Evolutionary conservation across 2,329 filamentous ascomycete species (phyloP).

Genomic region (Trichophyton equinum): DNA sequence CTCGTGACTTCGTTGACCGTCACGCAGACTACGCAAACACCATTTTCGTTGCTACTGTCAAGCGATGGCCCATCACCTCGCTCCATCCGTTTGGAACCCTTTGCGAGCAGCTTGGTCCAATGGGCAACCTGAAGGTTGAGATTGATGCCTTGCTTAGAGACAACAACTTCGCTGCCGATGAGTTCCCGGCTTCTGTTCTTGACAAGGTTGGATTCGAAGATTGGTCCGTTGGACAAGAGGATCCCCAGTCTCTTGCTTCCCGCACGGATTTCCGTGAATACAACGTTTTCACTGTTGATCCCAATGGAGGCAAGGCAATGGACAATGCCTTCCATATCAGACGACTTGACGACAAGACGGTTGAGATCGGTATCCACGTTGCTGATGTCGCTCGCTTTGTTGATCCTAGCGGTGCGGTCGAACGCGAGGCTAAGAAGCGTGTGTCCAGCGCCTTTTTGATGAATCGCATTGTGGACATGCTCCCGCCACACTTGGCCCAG

Average conservation of each 20-base stretch:
- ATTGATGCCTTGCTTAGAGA: slow-evolving; percentile 92
- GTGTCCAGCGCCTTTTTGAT: slow-evolving; percentile 91
- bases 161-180: slow-evolving; percentile 96
- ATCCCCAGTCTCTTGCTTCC: slow-evolving; percentile 56
- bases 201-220: slow-evolving; percentile 86
- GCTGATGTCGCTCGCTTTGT: slow-evolving; percentile 94
- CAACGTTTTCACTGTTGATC: slow-evolving; percentile 82
- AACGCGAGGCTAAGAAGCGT: slow-evolving; percentile 95
- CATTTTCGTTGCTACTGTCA: slow-evolving; percentile 98
- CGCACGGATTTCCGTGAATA: slow-evolving; percentile 86
- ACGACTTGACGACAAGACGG: slow-evolving; percentile 64
- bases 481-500: slow-evolving; percentile 71
- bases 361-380: slow-evolving; percentile 92
- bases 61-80: slow-evolving; percentile 99
- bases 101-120: slow-evolving; percentile 90
- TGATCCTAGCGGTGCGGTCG: slow-evolving; percentile 87
- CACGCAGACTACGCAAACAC: slow-evolving; percentile 95
- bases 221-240: slow-evolving; percentile 77
- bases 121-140: slow-evolving; percentile 95
- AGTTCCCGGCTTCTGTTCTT: slow-evolving; percentile 91
- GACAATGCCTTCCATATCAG: slow-evolving; percentile 92
- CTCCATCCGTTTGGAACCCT: slow-evolving; percentile 96
- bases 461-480: slow-evolving; percentile 75
- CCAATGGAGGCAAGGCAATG: slow-evolving; percentile 74
- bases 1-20: slow-evolving; percentile 94